Evolutionary conservation across 176 grass and related monocot species (phyloP).

Genomic region (Eragrostis nindensis): DNA sequence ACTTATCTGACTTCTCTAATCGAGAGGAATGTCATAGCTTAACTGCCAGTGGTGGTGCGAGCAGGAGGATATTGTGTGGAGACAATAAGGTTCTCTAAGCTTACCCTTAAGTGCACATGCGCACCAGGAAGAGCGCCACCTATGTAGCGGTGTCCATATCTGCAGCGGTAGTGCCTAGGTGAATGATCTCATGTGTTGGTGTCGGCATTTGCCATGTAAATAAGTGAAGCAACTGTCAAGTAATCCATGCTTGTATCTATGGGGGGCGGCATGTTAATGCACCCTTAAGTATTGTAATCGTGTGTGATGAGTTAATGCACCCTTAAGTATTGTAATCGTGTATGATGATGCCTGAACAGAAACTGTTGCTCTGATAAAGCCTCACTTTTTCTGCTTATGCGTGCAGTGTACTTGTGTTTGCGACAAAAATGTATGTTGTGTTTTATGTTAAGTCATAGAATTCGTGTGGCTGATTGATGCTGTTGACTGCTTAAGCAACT

Average conservation of each 20-base stretch:
- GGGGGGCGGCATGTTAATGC: background rate
- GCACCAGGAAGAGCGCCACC: background rate
- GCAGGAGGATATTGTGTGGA: slow-evolving; percentile 42
- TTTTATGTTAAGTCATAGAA: background rate
- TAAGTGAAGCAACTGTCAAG: background rate
- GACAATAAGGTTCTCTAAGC: slow-evolving; percentile 31
- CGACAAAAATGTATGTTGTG: background rate
- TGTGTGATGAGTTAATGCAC: too few relatives aligned
- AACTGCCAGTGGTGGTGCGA: slow-evolving; percentile 22
- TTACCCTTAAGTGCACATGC: background rate
- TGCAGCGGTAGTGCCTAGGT: background rate
- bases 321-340: too few relatives aligned
- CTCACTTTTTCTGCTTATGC: background rate
- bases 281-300: background rate
- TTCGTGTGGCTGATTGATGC: background rate
- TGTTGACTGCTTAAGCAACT: background rate
- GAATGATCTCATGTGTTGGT: background rate
- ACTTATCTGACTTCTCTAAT: slow-evolving; percentile 40
- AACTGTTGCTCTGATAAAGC: background rate
- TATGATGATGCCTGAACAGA: background rate
- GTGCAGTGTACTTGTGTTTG: background rate
- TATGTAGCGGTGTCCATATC: background rate
- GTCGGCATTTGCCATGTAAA: background rate
- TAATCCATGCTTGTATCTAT: background rate
- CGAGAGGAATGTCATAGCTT: background rate